A percentile compares a stretch with the other conserved stretches of the same genome.
These are phyloP conservation scores for Ostreobium quekettii DNA, from an alignment of 139 green algal species.

Conservation along the genomic window DNA sequence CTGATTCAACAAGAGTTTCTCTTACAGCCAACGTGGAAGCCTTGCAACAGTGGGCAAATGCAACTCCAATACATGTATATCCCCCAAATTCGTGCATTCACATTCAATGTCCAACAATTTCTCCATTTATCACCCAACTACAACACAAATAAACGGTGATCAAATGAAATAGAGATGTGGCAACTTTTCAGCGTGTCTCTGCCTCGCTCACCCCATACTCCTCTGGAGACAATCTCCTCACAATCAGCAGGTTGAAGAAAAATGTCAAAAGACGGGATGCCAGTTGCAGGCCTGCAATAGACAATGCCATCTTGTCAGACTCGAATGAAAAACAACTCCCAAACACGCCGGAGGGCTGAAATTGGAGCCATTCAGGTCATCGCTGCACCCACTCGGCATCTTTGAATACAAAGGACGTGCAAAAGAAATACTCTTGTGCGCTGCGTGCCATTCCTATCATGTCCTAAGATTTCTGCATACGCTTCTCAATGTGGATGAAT, in stretches of 20 bases:
- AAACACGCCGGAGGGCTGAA: neutral
- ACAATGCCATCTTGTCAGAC: neutral
- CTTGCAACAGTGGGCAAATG: neutral
- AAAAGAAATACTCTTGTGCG: neutral
- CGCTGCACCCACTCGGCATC: neutral
- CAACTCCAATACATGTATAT: neutral
- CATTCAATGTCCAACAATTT: neutral
- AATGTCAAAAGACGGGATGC: slow-evolving; percentile 70
- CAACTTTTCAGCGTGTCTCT: too few relatives aligned
- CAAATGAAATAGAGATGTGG: neutral
- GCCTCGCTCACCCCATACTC: slow-evolving; percentile 71
- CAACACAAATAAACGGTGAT: neutral
- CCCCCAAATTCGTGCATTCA: neutral
- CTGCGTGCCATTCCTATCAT: neutral
- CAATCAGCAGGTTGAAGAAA: slow-evolving; percentile 66
- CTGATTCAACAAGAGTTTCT: neutral
- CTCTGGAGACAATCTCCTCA: slow-evolving; percentile 57
- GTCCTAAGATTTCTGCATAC: neutral
- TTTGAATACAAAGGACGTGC: neutral
- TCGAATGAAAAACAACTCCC: neutral
- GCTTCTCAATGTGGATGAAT: too few relatives aligned
- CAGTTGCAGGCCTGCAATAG: slow-evolving; percentile 69
- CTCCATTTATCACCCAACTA: neutral
- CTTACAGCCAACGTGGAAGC: neutral
- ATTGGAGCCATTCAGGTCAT: neutral